These are phyloP conservation scores for Vitis hybrid DNA, from an alignment of 177 flowering plant genomes.

Conservation along the genomic window DNA sequence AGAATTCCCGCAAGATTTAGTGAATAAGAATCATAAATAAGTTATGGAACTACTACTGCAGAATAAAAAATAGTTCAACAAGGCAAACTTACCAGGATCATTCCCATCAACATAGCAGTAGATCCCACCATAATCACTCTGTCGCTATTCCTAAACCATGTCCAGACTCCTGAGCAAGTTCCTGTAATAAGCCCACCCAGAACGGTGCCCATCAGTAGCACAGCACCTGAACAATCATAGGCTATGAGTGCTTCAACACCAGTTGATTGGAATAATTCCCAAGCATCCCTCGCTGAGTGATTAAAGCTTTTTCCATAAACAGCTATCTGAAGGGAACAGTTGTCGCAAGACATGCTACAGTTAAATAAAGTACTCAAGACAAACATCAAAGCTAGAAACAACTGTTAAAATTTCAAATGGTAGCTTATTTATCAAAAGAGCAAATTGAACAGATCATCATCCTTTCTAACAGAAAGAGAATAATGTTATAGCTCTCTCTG, in stretches of 20 bases:
- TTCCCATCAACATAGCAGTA: slow-evolving; percentile 94
- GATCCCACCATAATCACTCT: slow-evolving; percentile 78
- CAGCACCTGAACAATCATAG: slow-evolving; percentile 98
- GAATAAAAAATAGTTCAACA: background rate
- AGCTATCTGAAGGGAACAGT: slow-evolving; percentile 68
- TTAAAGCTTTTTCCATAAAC: slow-evolving; percentile 94
- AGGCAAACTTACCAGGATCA: slow-evolving; percentile 73
- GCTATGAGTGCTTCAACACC: slow-evolving; percentile 98
- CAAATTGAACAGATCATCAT: too few relatives aligned
- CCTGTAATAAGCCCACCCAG: slow-evolving; percentile 93
- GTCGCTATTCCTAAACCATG: slow-evolving; percentile 63
- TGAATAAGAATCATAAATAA: too few relatives aligned
- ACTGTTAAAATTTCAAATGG: too few relatives aligned
- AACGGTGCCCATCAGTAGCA: slow-evolving; percentile 84
- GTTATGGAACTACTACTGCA: background rate
- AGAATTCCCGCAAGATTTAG: too few relatives aligned
- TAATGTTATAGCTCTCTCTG: too few relatives aligned
- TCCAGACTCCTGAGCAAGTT: slow-evolving; percentile 83
- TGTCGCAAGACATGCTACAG: background rate
- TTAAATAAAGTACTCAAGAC: background rate
- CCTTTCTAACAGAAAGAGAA: too few relatives aligned
- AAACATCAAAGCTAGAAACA: too few relatives aligned
- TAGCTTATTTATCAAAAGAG: too few relatives aligned
- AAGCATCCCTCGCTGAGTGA: slow-evolving; percentile 97
- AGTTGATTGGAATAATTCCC: slow-evolving; percentile 99